Percentiles rank a stretch among this genome's conserved stretches.
Conservation (phyloP, 106 monocot genomes). For the Dioscorea dumetorum region DNA sequence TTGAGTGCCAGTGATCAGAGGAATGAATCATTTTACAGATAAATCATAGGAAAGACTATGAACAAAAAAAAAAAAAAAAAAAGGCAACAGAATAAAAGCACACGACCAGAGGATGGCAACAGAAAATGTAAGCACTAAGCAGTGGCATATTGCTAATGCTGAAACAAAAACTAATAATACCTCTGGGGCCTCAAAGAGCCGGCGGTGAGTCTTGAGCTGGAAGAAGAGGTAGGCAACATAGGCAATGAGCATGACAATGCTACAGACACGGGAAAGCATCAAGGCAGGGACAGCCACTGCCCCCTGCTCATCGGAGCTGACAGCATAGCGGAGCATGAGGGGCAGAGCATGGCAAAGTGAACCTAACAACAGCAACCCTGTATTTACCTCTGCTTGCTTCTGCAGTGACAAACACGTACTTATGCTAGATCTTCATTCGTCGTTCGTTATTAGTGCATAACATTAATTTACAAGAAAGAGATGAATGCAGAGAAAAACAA, state of each 20-base stretch:
- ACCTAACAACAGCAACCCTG: conserved; percentile 47
- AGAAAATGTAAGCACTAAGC: too few relatives aligned
- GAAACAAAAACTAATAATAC: background rate
- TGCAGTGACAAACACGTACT: background rate
- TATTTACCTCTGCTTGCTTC: conserved; percentile 79
- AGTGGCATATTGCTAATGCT: too few relatives aligned
- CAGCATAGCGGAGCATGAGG: conserved; percentile 38
- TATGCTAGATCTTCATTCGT: too few relatives aligned
- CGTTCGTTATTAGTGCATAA: too few relatives aligned
- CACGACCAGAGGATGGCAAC: too few relatives aligned
- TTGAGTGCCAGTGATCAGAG: too few relatives aligned
- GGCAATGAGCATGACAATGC: conserved; percentile 66
- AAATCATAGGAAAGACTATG: too few relatives aligned
- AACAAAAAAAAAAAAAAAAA: too few relatives aligned
- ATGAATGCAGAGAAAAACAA: background rate
- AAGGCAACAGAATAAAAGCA: too few relatives aligned
- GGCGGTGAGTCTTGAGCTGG: conserved; percentile 88
- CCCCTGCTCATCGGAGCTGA: conserved; percentile 2
- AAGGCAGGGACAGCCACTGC: conserved; percentile 8
- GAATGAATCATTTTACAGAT: too few relatives aligned
- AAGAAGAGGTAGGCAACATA: conserved; percentile 79
- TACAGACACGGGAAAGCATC: conserved; percentile 65
- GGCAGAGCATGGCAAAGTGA: conserved; percentile 53
- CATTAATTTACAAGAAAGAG: too few relatives aligned
- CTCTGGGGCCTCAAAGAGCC: conserved; percentile 54